Evolutionary conservation across 495 filamentous ascomycete genomes (phyloP), one percentile per base, ranked within the genome.

Genomic region (Collariella sp.): DNA sequence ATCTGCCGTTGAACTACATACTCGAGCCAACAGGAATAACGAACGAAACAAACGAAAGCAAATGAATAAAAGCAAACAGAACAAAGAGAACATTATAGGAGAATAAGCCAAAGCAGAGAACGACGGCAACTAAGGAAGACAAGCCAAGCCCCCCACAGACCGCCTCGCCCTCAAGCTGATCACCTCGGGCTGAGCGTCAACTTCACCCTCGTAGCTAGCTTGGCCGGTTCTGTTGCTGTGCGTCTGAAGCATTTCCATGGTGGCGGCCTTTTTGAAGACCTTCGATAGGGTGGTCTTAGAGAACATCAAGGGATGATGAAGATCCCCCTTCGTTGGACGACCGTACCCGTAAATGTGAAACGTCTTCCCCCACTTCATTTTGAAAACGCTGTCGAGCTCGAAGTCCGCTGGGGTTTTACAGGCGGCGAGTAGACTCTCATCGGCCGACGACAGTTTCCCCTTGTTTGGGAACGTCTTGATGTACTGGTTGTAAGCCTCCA

Each of bases 251-350:
- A 47, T 47, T 9, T 31, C 26, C 33, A 47, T 47, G 4, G 44
- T 29, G 16, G 44, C 5, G 16, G 44, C 44, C 26, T 23, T n/a
- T 47, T 31, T 47, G 16, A 47, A 47, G 7, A 31, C 44, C 44
- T 47, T 47, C 44, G 44, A 47, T 47, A 47, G 26, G 24, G 44
- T 7, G 44, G 22, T 47, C 44, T 47, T 47, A 9, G 24, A 47
- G 44, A 47, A 47, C 44, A 47, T 47, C 24, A 47, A 47, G 31
- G 24, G 20, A 23, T 47, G 16, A 2, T 33, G 5, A 18, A 47
- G 20, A 47, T 47, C 44, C 22, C 44, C 44, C 6, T 33, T 47
- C 24, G 5, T 47, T 7, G 24, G 44, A 47, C 26, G 24, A 29
- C 44, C 24, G 44, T 47, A 47, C 44, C 24, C 16, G 33, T 47